Base-by-base conservation (phyloP, 164 flowering plant genomes). In the Annona squamosa region DNA sequence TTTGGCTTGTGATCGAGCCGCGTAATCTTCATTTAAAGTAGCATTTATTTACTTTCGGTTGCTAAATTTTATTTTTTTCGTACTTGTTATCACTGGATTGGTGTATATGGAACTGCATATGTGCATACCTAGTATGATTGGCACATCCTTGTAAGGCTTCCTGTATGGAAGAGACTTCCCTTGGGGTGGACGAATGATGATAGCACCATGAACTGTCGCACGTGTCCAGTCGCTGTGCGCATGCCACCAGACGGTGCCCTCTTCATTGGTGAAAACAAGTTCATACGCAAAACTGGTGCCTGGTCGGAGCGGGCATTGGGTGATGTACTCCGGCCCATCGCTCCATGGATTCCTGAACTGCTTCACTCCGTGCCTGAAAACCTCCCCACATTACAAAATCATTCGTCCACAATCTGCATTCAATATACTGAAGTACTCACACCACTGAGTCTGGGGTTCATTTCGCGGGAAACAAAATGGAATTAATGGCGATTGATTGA, bases 181-280 rank as follows among this genome's bases (percentile, higher is more conserved):
- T 17, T 17, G n/a, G 18, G 19, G 57, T 9, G 81, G 81, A 18
- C 41, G 59, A 9, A 78, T 67, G 10, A 75, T 43, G 4, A 74
- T 74, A 4, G 71, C 76, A 3, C 76, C 76, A 68, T 74, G 65
- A 1, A 74, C 76, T 9, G 76, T 74, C 52, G 76, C 76, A 6
- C 91, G 46, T 1, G 79, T 45, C 91, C 91, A 86, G 4, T 74
- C 87, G 44, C 86, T 88, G 45, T 87, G 89, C 5, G 89, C 90
- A 59, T 87, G 90, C 89, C 89, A 87, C 90, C 90, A 87, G 0
- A 87, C 3, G 0, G 91, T 86, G 0, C 90, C 90, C 77, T 81
- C 86, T 46, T 88, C 87, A 0, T 43, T 16, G 0, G 84, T 71
- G 26, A 86, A 67, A 37, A 64, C 63, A 17, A 85, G 46, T 63